Conservation (phyloP, 441 rosid genomes). For the Mallotus repandus region DNA sequence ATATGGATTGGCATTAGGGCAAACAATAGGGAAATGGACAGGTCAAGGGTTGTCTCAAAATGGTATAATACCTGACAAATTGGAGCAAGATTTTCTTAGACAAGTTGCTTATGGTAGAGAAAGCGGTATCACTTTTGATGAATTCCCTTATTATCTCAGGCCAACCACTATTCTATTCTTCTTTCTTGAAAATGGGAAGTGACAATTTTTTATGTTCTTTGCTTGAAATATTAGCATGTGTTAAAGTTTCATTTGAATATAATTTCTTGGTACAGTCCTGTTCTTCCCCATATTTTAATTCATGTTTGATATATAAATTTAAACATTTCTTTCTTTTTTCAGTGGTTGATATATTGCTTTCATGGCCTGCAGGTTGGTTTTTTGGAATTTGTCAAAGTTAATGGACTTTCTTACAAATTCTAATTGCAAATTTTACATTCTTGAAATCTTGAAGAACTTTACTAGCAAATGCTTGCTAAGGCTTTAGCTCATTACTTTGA, state of each 20-base stretch:
- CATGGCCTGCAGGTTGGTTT: conserved; percentile 84
- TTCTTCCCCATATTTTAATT: too few relatives aligned
- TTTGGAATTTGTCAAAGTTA: conserved; percentile 2
- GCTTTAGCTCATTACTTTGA: conserved; percentile 91
- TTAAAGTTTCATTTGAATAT: too few relatives aligned
- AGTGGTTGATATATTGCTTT: conserved; percentile 45
- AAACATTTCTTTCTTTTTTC: too few relatives aligned
- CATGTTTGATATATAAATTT: too few relatives aligned
- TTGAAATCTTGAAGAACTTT: conserved; percentile 50
- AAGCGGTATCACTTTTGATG: conserved; percentile 58
- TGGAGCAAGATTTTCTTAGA: conserved; percentile 62
- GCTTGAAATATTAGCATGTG: too few relatives aligned
- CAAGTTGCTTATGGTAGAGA: conserved; percentile 62
- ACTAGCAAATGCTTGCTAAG: conserved; percentile 93
- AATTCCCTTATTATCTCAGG: conserved; percentile 78
- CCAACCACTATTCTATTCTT: background rate
- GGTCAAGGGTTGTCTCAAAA: conserved; percentile 27
- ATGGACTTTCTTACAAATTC: background rate
- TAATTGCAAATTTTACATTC: conserved; percentile 5
- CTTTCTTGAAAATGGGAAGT: too few relatives aligned
- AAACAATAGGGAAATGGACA: conserved; percentile 53
- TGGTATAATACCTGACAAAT: conserved; percentile 40
- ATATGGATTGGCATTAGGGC: conserved; percentile 59
- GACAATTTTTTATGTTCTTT: too few relatives aligned
- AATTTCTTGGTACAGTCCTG: too few relatives aligned